Base-by-base conservation (phyloP, 1,139 yeast species). In the Zygosaccharomyces pseudobailii region DNA sequence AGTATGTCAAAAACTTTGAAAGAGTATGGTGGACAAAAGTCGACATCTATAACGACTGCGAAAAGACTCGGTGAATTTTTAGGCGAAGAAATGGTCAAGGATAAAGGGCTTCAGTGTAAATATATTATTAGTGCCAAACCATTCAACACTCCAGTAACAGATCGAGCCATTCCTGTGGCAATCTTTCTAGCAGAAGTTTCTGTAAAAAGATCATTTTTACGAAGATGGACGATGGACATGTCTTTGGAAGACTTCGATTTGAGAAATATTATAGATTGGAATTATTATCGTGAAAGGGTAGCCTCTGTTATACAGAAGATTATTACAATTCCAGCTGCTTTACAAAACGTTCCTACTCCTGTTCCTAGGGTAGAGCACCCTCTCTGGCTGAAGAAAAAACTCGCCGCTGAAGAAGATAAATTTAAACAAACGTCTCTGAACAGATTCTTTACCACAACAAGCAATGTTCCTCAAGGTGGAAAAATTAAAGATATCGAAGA, bases 11-110 rank as follows among this genome's bases (percentile, higher is more conserved):
- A 87, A 62, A 80, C 95, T 43, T 73, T 94, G 56, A 85, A 80
- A 10, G 98, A 92, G 62, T 94, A 94, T 60, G 97, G 83, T 5
- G 78, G 75, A 27, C 97, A 89, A 62, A 94, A 94, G 62, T 88
- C 97, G 0, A 89, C 97, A 0, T 88, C 97, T 0, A 92, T 94
- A 55, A 89, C 97, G 1, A 92, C 98, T 1, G 98, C 98, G 1
- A 80, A 76, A 57, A 76, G 99, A 56, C 73, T 94, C 43, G 97
- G 97, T 49, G 97, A 92, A 58, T 92, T 94, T 62, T 74, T 94
- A 56, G 98, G 98, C n/a, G 90, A 85, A 53, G 96, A 88, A 58
- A 92, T 92, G 96, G 95, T 89, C 7, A 89, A 88, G 59, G 97
- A 90, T 69, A 90, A 92, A 47, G 98, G 98, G 54, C 78, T 94